A percentile compares a stretch with the other conserved stretches of the same genome.
Conservation (phyloP, 495 filamentous ascomycete genomes). For the Apodospora peruviana region DNA sequence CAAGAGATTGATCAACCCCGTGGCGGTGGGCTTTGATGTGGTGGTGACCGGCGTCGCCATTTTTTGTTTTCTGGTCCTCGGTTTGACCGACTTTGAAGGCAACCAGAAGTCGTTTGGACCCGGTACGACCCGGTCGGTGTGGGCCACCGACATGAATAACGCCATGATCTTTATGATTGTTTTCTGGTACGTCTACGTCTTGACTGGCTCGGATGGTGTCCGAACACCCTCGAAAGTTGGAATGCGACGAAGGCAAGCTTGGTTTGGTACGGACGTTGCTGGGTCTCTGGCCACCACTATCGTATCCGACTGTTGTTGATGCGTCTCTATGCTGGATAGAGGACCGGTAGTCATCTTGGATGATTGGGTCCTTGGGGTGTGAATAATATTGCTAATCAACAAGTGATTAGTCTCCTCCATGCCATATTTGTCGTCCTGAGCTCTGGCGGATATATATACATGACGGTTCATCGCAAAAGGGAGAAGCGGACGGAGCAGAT, state of each 20-base stretch:
- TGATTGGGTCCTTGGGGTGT: neutral
- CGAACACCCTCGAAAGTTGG: neutral
- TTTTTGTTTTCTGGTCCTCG: slow-evolving; percentile 22
- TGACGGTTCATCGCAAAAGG: slow-evolving; percentile 1
- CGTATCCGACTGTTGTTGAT: too few species aligned
- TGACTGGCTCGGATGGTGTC: too few species aligned
- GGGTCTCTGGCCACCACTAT: too few species aligned
- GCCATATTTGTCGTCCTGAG: slow-evolving; percentile 16
- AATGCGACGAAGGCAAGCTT: too few species aligned
- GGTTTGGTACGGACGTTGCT: too few species aligned
- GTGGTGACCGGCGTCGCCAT: slow-evolving; percentile 11
- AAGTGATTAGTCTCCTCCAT: slow-evolving; percentile 17
- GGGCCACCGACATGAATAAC: slow-evolving; percentile 16
- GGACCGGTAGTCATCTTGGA: neutral
- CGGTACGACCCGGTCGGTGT: neutral
- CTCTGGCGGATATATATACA: slow-evolving; percentile 10
- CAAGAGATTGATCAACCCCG: slow-evolving; percentile 14
- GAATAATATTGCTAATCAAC: neutral
- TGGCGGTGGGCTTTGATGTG: slow-evolving; percentile 16
- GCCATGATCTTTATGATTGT: slow-evolving; percentile 27
- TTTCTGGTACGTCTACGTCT: slow-evolving; percentile 13
- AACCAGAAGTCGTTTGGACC: neutral
- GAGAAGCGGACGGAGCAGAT: neutral
- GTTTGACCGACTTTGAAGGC: slow-evolving; percentile 4
- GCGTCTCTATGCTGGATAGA: neutral